phyloP scores from a whole-genome alignment of 1,139 yeast species.

The Tardiomyces digboiensis region DNA sequence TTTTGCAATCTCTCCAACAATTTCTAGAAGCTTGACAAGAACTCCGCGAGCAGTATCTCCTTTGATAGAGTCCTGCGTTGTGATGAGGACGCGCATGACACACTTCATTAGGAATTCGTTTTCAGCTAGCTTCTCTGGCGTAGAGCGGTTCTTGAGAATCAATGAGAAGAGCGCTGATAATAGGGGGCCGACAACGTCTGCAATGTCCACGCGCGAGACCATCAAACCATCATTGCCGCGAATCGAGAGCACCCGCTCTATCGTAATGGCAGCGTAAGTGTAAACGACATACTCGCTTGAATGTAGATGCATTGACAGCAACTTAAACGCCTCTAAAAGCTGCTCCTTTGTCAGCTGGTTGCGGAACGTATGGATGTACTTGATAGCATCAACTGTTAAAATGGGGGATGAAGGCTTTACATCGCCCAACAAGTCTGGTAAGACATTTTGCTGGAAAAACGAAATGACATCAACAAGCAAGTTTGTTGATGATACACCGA shows the following conservation, averaged over 20 bases:
- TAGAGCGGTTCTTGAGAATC: slow-evolving; percentile 45
- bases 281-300: slow-evolving; percentile 70
- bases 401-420: slow-evolving; percentile 40
- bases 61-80: slow-evolving; percentile 56
- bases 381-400: slow-evolving; percentile 84
- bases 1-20: slow-evolving; percentile 61
- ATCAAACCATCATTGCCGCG: slow-evolving; percentile 35
- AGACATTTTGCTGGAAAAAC: slow-evolving; percentile 73
- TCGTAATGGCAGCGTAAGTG: slow-evolving; percentile 89
- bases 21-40: slow-evolving; percentile 56
- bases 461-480: slow-evolving; percentile 75
- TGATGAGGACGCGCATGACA: slow-evolving; percentile 71
- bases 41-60: slow-evolving; percentile 20
- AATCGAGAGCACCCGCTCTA: slow-evolving; percentile 78
- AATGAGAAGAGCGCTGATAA: slow-evolving; percentile 58
- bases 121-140: slow-evolving; percentile 91
- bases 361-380: slow-evolving; percentile 81
- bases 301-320: slow-evolving; percentile 57
- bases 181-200: slow-evolving; percentile 43
- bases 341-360: slow-evolving; percentile 88
- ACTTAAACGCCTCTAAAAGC: slow-evolving; percentile 68
- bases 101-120: slow-evolving; percentile 91
- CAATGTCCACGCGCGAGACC: slow-evolving; percentile 52
- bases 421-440: slow-evolving; percentile 59
- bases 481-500: slow-evolving; percentile 80